Evolutionary conservation across 2,329 filamentous ascomycete species (phyloP).

Genomic region (Trichophyton mentagrophytes): DNA sequence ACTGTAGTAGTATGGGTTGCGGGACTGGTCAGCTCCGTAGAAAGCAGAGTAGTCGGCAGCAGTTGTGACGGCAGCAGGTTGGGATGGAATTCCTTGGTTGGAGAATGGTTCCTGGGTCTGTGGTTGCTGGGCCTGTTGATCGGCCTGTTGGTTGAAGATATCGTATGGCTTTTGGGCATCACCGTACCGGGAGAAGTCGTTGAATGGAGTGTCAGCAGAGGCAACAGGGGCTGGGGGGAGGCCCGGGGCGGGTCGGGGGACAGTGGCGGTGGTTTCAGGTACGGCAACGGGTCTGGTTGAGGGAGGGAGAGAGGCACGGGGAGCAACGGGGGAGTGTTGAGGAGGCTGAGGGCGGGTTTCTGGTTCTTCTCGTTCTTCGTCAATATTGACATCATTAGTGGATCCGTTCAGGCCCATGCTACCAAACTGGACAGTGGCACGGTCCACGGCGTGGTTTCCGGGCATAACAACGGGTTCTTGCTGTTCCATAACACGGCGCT

Average conservation of each 20-base stretch:
- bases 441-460: constrained; percentile 86
- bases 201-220: constrained; percentile 33
- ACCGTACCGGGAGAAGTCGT: constrained; percentile 44
- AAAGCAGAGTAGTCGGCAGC: constrained; percentile 70
- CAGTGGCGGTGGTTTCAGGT: constrained; percentile 34
- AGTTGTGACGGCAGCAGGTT: constrained; percentile 46
- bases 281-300: constrained; percentile 28
- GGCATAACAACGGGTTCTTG: constrained; percentile 98
- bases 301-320: constrained; percentile 76
- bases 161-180: constrained; percentile 70
- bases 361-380: constrained; percentile 86
- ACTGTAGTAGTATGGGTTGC: constrained; percentile 63
- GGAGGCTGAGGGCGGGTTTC: constrained; percentile 90
- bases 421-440: constrained; percentile 87
- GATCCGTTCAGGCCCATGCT: constrained; percentile 79
- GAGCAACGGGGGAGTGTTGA: constrained; percentile 78
- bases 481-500: constrained; percentile 80
- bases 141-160: constrained; percentile 66
- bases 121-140: constrained; percentile 47
- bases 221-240: constrained; percentile 42
- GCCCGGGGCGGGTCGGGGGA: constrained; percentile 49
- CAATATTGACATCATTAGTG: constrained; percentile 62
- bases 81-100: constrained; percentile 45
- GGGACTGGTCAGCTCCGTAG: constrained; percentile 63
- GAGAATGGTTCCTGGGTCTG: constrained; percentile 49